Percentiles rank a stretch among this genome's conserved stretches.
Evolutionary conservation across 2,329 filamentous ascomycete genomes (phyloP).

Genomic region (Thielaviopsis punctulata): DNA sequence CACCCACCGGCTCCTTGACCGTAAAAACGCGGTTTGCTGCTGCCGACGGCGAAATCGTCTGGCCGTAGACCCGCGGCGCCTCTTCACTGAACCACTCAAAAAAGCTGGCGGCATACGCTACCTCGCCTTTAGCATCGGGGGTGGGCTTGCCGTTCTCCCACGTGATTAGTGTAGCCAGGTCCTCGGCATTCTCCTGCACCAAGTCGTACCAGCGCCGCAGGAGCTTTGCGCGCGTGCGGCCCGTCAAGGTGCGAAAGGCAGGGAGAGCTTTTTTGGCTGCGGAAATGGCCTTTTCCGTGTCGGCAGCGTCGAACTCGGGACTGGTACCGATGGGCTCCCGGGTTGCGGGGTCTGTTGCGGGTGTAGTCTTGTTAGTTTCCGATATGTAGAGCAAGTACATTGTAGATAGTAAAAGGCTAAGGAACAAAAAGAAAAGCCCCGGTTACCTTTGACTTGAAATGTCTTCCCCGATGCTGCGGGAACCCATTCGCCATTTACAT

Average conservation of each 20-base stretch:
- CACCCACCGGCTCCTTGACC: constrained; percentile 68
- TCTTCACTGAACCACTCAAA: constrained; percentile 73
- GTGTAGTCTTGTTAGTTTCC: background rate
- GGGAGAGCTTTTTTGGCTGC: constrained; percentile 66
- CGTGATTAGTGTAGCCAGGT: constrained; percentile 68
- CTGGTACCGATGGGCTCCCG: constrained; percentile 65
- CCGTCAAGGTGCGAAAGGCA: constrained; percentile 52
- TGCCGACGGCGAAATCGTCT: constrained; percentile 53
- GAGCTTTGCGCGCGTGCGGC: constrained; percentile 56
- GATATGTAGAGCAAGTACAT: background rate
- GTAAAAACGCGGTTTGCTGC: constrained; percentile 61
- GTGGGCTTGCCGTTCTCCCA: constrained; percentile 82
- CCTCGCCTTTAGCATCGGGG: constrained; percentile 56
- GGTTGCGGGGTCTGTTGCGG: constrained; percentile 59
- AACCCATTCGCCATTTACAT: constrained; percentile 89
- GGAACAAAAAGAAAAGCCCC: too few relatives aligned
- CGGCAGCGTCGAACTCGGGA: constrained; percentile 65
- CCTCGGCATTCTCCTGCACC: constrained; percentile 60
- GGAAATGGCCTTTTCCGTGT: constrained; percentile 65
- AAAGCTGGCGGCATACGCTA: constrained; percentile 55
- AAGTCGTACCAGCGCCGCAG: constrained; percentile 70
- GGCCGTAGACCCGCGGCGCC: constrained; percentile 55
- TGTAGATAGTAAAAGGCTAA: background rate
- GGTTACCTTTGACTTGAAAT: constrained; percentile 61
- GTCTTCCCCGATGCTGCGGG: constrained; percentile 73